Evolutionary conservation across 1,139 yeast species (phyloP), one percentile per base, ranked within the genome.

Genomic region (Magnusiomyces tetraspermus): DNA sequence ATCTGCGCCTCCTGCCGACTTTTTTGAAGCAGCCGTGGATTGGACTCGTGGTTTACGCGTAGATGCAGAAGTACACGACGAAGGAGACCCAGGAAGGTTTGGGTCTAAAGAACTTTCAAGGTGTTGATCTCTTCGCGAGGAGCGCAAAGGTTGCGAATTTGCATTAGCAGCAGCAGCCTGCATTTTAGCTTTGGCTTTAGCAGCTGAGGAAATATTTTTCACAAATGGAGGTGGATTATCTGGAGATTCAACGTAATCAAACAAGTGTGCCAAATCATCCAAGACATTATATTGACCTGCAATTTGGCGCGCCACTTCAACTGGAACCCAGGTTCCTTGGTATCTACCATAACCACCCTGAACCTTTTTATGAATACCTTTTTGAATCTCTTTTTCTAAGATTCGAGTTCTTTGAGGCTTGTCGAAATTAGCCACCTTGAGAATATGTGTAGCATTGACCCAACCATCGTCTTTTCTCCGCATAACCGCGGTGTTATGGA

Each of bases 291-390:
- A 90, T 61, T 81, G 82, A 49, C 72, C 73, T 1, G 96, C 95
- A 45, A 75, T 69, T 43, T 71, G 73, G 26, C 69, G 65, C 0
- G 87, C 84, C 44, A 46, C 71, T 10, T 75, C 76, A 56, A 89
- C 69, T 0, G 97, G 97, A 23, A 89, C 84, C 88, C 96, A 92
- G 0, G 97, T 87, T 1, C 97, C 97, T 69, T 90, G 97, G 66
- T 86, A 87, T 64, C 88, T 84, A 13, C 97, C 97, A 65, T 89
- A 87, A 0, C 96, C 97, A 48, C 96, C 97, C 69, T 89, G 96
- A 13, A 90, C 90, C 65, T 89, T 90, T 65, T 90, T 97, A 67
- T 88, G 96, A 43, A 75, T 74, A 30, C 95, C 95, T 1, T 82
- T 79, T 58, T 80, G 89, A n/a, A 90, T 86, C 64, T 89, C 97